Percentiles rank a stretch among this genome's conserved stretches.
phyloP scores from a whole-genome alignment of 83 land plant genomes.

The Thuja plicata region DNA sequence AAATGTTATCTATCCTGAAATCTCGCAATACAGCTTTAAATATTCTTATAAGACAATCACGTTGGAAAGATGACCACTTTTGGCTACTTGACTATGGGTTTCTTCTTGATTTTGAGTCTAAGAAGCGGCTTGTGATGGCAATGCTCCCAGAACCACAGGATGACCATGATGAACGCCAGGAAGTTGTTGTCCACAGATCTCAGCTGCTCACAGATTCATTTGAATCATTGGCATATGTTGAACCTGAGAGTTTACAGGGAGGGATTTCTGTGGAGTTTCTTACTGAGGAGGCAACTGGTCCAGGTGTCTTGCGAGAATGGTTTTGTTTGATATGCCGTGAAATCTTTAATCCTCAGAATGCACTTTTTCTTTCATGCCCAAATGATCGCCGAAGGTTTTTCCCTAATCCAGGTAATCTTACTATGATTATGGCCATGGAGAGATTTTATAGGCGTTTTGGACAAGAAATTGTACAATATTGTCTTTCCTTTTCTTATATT shows the following conservation, averaged over 20 bases:
- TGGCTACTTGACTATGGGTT: constrained; percentile 81
- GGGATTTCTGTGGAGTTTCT: constrained; percentile 90
- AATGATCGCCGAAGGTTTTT: constrained; percentile 82
- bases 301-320: constrained; percentile 97
- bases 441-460: background rate
- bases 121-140: constrained; percentile 77
- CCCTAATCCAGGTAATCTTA: constrained; percentile 85
- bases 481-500: background rate
- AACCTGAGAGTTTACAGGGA: constrained; percentile 52
- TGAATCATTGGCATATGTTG: constrained; percentile 64
- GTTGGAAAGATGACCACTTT: constrained; percentile 56
- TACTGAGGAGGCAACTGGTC: constrained; percentile 96
- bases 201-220: constrained; percentile 79
- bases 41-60: constrained; percentile 57
- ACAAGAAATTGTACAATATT: background rate
- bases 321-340: constrained; percentile 86
- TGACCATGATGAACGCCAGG: constrained; percentile 87
- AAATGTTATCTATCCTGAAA: constrained; percentile 44
- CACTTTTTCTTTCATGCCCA: constrained; percentile 82
- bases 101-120: constrained; percentile 71
- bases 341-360: constrained; percentile 81
- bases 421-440: background rate
- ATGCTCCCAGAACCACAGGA: constrained; percentile 90
- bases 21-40: constrained; percentile 35
- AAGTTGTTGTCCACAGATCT: constrained; percentile 80